Evolutionary conservation across 2,329 filamentous ascomycete genomes (phyloP).

Genomic region (Furcasterigmium furcatum): DNA sequence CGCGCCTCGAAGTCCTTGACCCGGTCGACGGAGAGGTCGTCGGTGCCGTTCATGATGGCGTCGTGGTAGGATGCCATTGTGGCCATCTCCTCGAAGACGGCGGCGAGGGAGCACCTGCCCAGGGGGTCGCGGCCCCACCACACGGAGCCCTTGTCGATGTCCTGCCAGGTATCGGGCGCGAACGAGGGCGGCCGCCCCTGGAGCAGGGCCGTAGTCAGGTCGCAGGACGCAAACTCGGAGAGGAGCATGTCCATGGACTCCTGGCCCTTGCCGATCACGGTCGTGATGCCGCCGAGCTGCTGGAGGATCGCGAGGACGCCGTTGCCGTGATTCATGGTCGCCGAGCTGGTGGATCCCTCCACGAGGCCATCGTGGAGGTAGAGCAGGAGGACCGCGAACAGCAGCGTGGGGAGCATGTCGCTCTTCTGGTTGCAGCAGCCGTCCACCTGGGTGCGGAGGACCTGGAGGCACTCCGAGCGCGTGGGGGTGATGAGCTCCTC

Average conservation of each 20-base stretch:
- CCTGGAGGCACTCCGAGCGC: slow-evolving; percentile 24
- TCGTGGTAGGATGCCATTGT: slow-evolving; percentile 23
- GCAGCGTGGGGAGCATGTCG: slow-evolving; percentile 22
- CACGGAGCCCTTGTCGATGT: slow-evolving; percentile 31
- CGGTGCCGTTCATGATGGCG: slow-evolving; percentile 9
- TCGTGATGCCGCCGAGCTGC: slow-evolving; percentile 22
- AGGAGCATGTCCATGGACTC: slow-evolving; percentile 32
- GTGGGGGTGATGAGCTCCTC: slow-evolving; percentile 18
- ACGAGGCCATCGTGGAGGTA: slow-evolving; percentile 37
- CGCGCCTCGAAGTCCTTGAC: slow-evolving; percentile 23
- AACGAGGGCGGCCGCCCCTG: slow-evolving; percentile 33
- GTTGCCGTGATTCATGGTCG: slow-evolving; percentile 22
- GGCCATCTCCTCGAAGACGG: slow-evolving; percentile 26
- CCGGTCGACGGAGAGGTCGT: slow-evolving; percentile 22
- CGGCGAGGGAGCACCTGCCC: slow-evolving; percentile 27
- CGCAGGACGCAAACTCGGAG: slow-evolving; percentile 39
- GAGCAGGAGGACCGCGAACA: slow-evolving; percentile 38
- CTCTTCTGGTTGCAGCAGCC: slow-evolving; percentile 24
- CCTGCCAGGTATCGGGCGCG: slow-evolving; percentile 29
- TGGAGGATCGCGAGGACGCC: slow-evolving; percentile 31
- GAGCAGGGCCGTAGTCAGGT: slow-evolving; percentile 36
- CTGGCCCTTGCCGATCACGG: slow-evolving; percentile 17
- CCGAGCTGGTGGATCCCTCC: slow-evolving; percentile 18
- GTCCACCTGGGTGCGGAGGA: slow-evolving; percentile 26
- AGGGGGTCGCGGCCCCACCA: slow-evolving; percentile 38